Base-by-base conservation (phyloP, 2,329 filamentous ascomycete genomes). In the Anthostomella pinea region DNA sequence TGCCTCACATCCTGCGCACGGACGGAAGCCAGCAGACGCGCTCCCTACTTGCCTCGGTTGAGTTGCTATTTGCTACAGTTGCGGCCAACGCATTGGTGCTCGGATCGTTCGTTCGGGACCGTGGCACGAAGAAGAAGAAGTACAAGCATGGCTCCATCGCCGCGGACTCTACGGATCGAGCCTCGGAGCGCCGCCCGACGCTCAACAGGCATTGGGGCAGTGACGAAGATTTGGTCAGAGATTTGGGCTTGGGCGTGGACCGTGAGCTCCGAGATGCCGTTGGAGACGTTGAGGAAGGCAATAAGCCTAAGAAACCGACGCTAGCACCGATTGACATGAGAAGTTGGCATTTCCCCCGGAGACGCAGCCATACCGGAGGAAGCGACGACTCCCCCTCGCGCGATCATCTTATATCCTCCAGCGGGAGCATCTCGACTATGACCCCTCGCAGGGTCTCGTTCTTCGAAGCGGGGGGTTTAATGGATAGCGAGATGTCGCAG, bases 1-100 rank as follows among this genome's bases (percentile, higher is more conserved):
- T 96, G n/a, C 83, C 85, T 0, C 75, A 83, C 27, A 87, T 94
- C 41, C 83, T 97, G 34, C 55, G 70, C 3, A 69, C 75, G 30
- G 66, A 80, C 41, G 88, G 89, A 3, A 72, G 77, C 18, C 93
- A 97, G 60, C 88, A 93, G 55, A 88, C 85, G 50, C 85, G 93
- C 28, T 94, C 91, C 0, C 77, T 97, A 2, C 73, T 94, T 47
- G 93, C 93, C 4, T 95, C 90, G 0, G 73, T 94, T 13, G 93
- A 98, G 58, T 84, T 97, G 6, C 73, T 97, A 1, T 90, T 91
- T 33, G 90, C 93, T 5, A 87, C 90, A 0, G 80, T 81, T 0
- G 85, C 94, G 1, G 87, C 91, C 9, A 98, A 97, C 58, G 83
- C 85, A 3, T 73, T 98, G 14, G 86, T 96, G 1, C 77, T 98